phyloP scores from a whole-genome alignment of 2,329 filamentous ascomycete genomes.

The Chaetomium olivaceum region DNA sequence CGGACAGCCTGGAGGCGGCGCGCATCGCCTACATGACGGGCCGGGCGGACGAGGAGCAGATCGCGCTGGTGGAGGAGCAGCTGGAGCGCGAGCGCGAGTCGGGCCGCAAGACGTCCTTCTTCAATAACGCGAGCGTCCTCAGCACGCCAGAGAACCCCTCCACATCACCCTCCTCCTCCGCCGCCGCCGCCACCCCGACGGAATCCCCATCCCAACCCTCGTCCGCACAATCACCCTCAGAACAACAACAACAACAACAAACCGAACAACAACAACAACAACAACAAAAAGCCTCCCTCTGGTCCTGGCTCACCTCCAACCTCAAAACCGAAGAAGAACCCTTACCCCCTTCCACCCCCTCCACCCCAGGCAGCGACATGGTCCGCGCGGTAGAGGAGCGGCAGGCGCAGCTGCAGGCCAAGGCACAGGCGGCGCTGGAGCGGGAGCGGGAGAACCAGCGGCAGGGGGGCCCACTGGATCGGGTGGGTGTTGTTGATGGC shows the following conservation, averaged over 20 bases:
- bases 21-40: conserved; percentile 62
- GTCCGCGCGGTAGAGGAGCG: conserved; percentile 39
- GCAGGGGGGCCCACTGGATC: conserved; percentile 53
- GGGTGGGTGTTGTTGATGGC: conserved; percentile 45
- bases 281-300: conserved; percentile 28
- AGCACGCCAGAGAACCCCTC: conserved; percentile 40
- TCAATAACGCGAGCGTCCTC: conserved; percentile 52
- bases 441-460: conserved; percentile 54
- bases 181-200: conserved; percentile 1
- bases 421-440: conserved; percentile 49
- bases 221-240: background rate
- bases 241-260: conserved; percentile 1
- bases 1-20: conserved; percentile 57
- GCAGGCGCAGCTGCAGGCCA: conserved; percentile 39
- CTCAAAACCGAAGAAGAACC: conserved; percentile 41
- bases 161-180: conserved; percentile 11
- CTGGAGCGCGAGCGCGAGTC: conserved; percentile 49
- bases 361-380: conserved; percentile 33
- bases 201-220: background rate
- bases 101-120: conserved; percentile 28
- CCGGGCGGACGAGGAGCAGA: conserved; percentile 57
- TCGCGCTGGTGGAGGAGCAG: conserved; percentile 58
- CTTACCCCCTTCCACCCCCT: background rate
- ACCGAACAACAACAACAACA: background rate
- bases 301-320: conserved; percentile 43